Evolutionary conservation across 352 stramenopile genomes (phyloP).

Genomic region (Pythium aphanidermatum): DNA sequence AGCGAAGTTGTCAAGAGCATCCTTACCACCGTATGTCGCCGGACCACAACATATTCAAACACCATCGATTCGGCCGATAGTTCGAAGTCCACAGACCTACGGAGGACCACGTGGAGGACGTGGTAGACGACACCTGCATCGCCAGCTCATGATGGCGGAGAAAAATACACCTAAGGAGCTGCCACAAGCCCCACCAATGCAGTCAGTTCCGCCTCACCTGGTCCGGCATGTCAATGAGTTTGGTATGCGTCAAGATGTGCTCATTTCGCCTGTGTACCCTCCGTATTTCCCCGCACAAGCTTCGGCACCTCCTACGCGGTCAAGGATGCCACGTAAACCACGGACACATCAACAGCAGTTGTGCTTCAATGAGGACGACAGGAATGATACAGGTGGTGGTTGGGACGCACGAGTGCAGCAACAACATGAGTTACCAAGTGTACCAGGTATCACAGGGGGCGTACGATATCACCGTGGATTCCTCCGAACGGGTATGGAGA

Average conservation of each 20-base stretch:
- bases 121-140: constrained; percentile 3
- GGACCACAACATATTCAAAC: not conserved
- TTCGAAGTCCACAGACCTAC: constrained; percentile 2
- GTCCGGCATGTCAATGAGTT: constrained; percentile 69
- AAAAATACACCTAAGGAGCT: too few species aligned
- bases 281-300: constrained; percentile 37
- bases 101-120: not conserved
- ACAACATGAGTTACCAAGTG: not conserved
- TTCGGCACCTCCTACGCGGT: constrained; percentile 1
- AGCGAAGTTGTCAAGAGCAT: not conserved
- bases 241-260: constrained; percentile 43
- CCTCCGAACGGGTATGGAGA: constrained; percentile 53
- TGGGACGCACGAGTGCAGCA: constrained; percentile 7
- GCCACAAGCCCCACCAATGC: too few species aligned
- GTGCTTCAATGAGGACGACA: constrained; percentile 3
- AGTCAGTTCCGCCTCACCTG: constrained; percentile 40
- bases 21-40: not conserved
- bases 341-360: not conserved
- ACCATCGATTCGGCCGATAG: too few species aligned
- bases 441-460: constrained; percentile 1
- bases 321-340: constrained; percentile 6
- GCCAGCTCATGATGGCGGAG: constrained; percentile 2
- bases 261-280: constrained; percentile 47
- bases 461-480: constrained; percentile 47
- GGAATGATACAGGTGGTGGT: not conserved